These are phyloP conservation scores for Leishmania mexicana DNA, from an alignment of 208 protist genomes.

Conservation along the genomic window DNA sequence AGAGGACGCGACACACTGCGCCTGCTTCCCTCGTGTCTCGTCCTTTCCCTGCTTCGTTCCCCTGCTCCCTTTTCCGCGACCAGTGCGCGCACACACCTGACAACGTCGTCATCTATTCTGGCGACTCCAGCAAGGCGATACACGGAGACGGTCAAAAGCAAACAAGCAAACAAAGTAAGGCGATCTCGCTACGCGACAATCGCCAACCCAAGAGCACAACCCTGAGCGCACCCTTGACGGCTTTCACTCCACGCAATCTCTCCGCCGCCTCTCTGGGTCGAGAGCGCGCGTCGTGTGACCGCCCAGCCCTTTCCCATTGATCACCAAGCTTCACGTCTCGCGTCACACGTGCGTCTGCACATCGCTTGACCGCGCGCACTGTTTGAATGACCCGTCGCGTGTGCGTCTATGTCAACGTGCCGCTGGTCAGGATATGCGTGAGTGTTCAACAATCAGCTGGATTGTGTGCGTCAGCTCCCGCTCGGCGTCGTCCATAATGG, in stretches of 20 bases:
- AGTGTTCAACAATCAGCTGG: slow-evolving; percentile 48
- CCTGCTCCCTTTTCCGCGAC: background rate
- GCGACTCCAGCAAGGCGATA: background rate
- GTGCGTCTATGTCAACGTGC: background rate
- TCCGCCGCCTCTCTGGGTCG: background rate
- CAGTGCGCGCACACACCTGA: no score
- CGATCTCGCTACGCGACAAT: background rate
- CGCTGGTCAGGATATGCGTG: slow-evolving; percentile 6
- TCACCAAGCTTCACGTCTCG: background rate
- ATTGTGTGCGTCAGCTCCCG: slow-evolving; percentile 69
- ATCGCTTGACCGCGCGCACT: background rate
- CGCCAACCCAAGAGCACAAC: background rate
- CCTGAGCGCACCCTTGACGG: background rate
- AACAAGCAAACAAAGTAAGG: background rate
- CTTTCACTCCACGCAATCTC: background rate
- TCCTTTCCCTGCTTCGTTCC: background rate
- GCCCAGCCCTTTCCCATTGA: background rate
- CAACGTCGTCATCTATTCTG: background rate
- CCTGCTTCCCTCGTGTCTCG: background rate
- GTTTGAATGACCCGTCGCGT: background rate
- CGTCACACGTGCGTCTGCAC: background rate
- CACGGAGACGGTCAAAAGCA: background rate
- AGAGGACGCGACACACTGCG: background rate
- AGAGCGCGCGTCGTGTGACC: background rate
- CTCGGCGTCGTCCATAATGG: slow-evolving; percentile 51